Conservation (phyloP, 805 yeast species). For the Suhomyces sp. region DNA sequence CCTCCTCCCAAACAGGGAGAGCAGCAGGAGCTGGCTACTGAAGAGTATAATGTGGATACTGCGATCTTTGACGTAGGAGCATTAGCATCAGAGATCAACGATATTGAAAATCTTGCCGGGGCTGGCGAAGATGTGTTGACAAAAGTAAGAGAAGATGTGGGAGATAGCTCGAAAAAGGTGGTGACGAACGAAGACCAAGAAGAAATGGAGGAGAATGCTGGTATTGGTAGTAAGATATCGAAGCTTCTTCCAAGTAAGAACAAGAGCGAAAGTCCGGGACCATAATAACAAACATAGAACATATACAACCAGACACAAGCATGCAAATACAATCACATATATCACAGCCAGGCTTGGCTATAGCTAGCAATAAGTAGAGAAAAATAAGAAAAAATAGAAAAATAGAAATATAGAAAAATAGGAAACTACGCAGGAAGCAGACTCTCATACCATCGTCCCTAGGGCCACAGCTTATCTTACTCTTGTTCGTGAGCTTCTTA, state of each 20-base stretch:
- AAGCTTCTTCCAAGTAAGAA: neutral
- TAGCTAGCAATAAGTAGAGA: neutral
- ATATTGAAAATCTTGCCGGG: constrained; percentile 38
- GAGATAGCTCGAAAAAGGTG: constrained; percentile 2
- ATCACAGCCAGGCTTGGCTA: neutral
- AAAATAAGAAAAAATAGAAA: too few relatives aligned
- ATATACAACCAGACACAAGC: neutral
- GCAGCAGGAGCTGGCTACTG: neutral
- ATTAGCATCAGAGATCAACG: constrained; percentile 41
- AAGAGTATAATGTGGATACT: constrained; percentile 13
- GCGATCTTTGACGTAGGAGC: constrained; percentile 47
- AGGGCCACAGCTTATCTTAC: too few relatives aligned
- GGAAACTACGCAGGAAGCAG: too few relatives aligned
- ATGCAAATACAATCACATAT: too few relatives aligned
- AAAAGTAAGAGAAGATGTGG: constrained; percentile 15
- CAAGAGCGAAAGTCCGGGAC: neutral
- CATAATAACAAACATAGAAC: neutral
- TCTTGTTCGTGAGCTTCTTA: neutral
- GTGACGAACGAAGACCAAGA: constrained; percentile 22
- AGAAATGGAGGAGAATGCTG: constrained; percentile 4
- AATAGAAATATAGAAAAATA: too few relatives aligned
- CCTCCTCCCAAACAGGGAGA: constrained; percentile 12
- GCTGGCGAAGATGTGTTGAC: constrained; percentile 14
- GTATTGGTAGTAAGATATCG: neutral
- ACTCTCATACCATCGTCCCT: too few relatives aligned